phyloP scores from a whole-genome alignment of 2,329 filamentous ascomycete species.

The Colletotrichum simmondsii region DNA sequence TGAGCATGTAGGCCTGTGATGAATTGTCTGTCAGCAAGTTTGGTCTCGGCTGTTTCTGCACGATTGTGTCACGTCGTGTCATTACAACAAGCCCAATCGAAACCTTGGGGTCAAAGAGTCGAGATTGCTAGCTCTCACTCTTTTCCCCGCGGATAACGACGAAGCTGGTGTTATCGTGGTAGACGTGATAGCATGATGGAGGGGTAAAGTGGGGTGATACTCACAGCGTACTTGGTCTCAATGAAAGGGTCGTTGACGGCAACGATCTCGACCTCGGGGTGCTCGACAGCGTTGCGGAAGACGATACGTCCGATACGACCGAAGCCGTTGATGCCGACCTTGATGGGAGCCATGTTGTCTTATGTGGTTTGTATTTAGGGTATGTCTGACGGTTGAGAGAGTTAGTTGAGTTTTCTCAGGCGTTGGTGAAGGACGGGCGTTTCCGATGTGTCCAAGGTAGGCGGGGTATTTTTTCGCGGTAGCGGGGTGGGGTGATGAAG shows the following conservation, averaged over 20 bases:
- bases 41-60: slow-evolving; percentile 1
- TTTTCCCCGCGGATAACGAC: not conserved
- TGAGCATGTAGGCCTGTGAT: slow-evolving; percentile 95
- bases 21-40: slow-evolving; percentile 23
- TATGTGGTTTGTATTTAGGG: slow-evolving; percentile 37
- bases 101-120: no score
- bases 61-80: not conserved
- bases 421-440: not conserved
- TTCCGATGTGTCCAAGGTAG: not conserved
- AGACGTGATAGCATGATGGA: slow-evolving; percentile 6
- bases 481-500: slow-evolving; percentile 13
- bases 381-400: slow-evolving; percentile 9
- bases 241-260: slow-evolving; percentile 99
- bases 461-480: slow-evolving; percentile 10
- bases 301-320: slow-evolving; percentile 99
- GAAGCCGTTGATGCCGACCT: slow-evolving; percentile 99
- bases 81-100: no score
- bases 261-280: slow-evolving; percentile 89
- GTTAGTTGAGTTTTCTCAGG: slow-evolving; percentile 14
- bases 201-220: slow-evolving; percentile 52
- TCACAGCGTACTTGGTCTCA: slow-evolving; percentile 95
- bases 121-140: not conserved
- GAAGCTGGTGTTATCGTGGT: not conserved
- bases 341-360: slow-evolving; percentile 58
- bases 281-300: slow-evolving; percentile 97